Evolutionary conservation across 2,329 filamentous ascomycete genomes (phyloP).

Genomic region (Xylariaceae sp.): DNA sequence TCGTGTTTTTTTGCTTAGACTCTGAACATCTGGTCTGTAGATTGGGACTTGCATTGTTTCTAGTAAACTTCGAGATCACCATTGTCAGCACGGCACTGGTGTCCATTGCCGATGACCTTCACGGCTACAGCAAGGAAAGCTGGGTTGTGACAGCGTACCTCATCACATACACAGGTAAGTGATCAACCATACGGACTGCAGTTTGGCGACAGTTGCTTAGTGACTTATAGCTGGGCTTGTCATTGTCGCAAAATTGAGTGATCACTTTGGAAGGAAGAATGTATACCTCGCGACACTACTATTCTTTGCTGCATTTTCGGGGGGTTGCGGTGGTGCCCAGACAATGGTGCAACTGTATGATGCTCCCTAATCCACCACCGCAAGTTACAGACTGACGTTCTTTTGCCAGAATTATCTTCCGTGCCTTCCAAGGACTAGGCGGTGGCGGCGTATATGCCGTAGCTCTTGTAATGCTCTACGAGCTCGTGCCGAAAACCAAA

Average conservation of each 20-base stretch:
- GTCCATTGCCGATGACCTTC: neutral
- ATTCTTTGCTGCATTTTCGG: slow-evolving; percentile 9
- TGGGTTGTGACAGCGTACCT: neutral
- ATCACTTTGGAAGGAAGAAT: slow-evolving; percentile 8
- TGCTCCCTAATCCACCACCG: neutral
- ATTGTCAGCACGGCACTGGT: neutral
- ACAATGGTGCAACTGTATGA: slow-evolving; percentile 6
- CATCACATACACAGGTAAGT: slow-evolving; percentile 43
- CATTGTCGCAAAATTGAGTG: slow-evolving; percentile 11
- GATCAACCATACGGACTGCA: neutral
- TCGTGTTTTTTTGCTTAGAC: too few species aligned
- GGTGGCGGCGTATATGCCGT: slow-evolving; percentile 70
- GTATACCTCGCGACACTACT: neutral
- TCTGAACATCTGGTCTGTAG: too few species aligned
- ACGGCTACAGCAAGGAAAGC: neutral
- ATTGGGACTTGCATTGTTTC: neutral
- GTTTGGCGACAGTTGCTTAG: too few species aligned
- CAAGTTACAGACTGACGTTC: neutral
- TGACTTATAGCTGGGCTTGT: slow-evolving; percentile 1
- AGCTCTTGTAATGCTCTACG: slow-evolving; percentile 65
- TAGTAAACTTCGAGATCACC: neutral
- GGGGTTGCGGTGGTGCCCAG: slow-evolving; percentile 8
- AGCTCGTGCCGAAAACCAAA: slow-evolving; percentile 54
- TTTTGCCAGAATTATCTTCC: neutral
- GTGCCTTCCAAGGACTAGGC: slow-evolving; percentile 48